Evolutionary conservation across 345 rosid species (phyloP), one percentile per base, ranked within the genome.

Genomic region (Excoecaria cochinchinensis): DNA sequence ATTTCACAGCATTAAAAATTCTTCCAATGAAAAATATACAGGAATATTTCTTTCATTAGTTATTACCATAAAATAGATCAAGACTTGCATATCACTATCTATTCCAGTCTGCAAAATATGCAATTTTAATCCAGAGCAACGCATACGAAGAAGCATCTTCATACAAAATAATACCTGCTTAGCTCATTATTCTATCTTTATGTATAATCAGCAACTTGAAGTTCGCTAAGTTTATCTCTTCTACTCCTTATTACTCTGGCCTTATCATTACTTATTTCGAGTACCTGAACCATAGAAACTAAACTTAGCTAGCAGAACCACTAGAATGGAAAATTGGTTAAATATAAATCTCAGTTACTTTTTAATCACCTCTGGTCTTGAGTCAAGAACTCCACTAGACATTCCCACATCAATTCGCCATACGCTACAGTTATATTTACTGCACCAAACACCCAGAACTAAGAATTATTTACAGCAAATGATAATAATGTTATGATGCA

Each of bases 361-460:
- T 31, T 2, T 2, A 6, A 48, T 74, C 86, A 95, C 99, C 99
- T 95, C 97, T 17, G 97, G 99, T 78, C 92, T 91, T 76, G 95
- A 91, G 64, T 87, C 82, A 67, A 92, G 89, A 83, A 95, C 94
- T 72, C 99, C 97, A 78, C 94, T 87, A 39, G 99, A 95, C 99
- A 95, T 95, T 79, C 99, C 99, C 7, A 95, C 99, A 79, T 95
- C 97, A 66, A 95, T 61, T 24, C 95, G 82, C 99, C 99, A 95
- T 80, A 95, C 86, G 71, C 91, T 85, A 71, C 97, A 87, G 76
- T 88, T 82, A 73, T 90, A 95, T 76, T 91, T 84, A 82, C 99
- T 95, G 89, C 79, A 76, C 44, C 14, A 63, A 74, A 70, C 58
- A 77, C 39, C 36, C 13, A 63, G 48, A 73, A 73, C 12, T 16